These are phyloP conservation scores for Colletotrichum sidae DNA, from an alignment of 2,329 filamentous ascomycete genomes.

Conservation along the genomic window DNA sequence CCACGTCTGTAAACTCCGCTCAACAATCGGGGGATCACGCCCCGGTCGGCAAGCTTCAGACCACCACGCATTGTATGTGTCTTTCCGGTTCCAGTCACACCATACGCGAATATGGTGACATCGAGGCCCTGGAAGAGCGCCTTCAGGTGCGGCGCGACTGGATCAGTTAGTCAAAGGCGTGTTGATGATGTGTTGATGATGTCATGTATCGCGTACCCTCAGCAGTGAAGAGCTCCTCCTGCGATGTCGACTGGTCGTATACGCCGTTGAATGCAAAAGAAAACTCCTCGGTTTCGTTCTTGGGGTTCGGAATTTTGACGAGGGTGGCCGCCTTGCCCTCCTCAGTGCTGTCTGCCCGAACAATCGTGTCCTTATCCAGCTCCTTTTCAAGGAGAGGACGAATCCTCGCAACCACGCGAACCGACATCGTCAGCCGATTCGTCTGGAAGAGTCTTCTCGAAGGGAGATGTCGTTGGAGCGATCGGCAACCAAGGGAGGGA, in stretches of 20 bases:
- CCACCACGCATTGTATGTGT: conserved; percentile 97
- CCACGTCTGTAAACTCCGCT: conserved; percentile 87
- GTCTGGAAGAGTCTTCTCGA: not conserved
- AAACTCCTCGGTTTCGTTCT: conserved; percentile 91
- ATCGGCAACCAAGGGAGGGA: conserved; percentile 2
- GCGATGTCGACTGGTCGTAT: conserved; percentile 82
- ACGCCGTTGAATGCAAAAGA: conserved; percentile 96
- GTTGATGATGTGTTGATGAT: conserved; percentile 17
- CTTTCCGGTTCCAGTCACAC: conserved; percentile 92
- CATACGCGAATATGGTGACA: conserved; percentile 92
- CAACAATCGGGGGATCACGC: conserved; percentile 86
- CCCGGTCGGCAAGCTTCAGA: conserved; percentile 84
- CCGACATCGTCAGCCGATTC: conserved; percentile 61
- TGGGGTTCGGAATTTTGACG: conserved; percentile 92
- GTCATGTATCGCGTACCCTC: conserved; percentile 72
- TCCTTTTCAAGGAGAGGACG: conserved; percentile 89
- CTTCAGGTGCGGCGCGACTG: conserved; percentile 90
- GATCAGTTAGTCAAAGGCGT: conserved; percentile 21
- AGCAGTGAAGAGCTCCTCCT: conserved; percentile 88
- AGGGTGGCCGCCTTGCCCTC: conserved; percentile 72
- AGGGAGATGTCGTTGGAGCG: not conserved
- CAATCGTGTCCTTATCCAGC: conserved; percentile 86
- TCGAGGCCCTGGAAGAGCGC: conserved; percentile 91
- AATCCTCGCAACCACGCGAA: conserved; percentile 91
- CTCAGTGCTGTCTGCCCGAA: conserved; percentile 73